Evolutionary conservation across 2,329 filamentous ascomycete genomes (phyloP).

Genomic region (Xylariaceae sp.): DNA sequence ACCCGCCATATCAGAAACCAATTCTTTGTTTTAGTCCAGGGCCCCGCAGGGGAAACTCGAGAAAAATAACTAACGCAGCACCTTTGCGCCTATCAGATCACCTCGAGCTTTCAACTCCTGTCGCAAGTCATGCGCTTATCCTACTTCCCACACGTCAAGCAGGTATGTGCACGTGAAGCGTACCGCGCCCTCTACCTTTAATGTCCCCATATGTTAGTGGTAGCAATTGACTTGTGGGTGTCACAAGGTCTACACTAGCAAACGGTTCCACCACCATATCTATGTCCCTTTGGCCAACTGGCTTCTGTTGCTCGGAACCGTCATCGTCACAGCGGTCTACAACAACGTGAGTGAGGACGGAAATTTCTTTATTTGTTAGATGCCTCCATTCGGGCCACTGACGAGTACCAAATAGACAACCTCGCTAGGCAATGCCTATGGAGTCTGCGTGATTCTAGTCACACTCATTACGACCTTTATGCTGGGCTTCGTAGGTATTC

Average conservation of each 20-base stretch:
- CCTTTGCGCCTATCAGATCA: no score
- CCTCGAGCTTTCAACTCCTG: slow-evolving; percentile 4
- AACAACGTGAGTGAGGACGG: slow-evolving; percentile 2
- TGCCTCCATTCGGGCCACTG: not conserved
- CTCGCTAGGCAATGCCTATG: slow-evolving; percentile 2
- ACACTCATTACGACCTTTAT: slow-evolving; percentile 4
- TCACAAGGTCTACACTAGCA: slow-evolving; percentile 2
- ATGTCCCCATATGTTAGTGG: no score
- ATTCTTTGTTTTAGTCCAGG: no score
- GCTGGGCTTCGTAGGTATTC: slow-evolving; percentile 1
- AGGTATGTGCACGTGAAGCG: not conserved
- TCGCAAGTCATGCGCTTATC: slow-evolving; percentile 6
- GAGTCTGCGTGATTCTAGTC: slow-evolving; percentile 4
- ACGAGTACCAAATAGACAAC: slow-evolving; percentile 1
- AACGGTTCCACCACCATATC: slow-evolving; percentile 1
- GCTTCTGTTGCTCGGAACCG: slow-evolving; percentile 2
- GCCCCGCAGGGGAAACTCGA: no score
- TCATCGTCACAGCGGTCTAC: slow-evolving; percentile 3
- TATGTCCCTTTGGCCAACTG: slow-evolving; percentile 4
- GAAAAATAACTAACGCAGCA: no score
- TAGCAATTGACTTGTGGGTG: no score
- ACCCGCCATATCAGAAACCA: no score
- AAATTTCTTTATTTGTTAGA: no score
- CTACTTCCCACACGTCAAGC: slow-evolving; percentile 4
- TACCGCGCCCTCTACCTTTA: no score